Conservation (phyloP, 805 yeast genomes). For the Candida michaelii region DNA sequence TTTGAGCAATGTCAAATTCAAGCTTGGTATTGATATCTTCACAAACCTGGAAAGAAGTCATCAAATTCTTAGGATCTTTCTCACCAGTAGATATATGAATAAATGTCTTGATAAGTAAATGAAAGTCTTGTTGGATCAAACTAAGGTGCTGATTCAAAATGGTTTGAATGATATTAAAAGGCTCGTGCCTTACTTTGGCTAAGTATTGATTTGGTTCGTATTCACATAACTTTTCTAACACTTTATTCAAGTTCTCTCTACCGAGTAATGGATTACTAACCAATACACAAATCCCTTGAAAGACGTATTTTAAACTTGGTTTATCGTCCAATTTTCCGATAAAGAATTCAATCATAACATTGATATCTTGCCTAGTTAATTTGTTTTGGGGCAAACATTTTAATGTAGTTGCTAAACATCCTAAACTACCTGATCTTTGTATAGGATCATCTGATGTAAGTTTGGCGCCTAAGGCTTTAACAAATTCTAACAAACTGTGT, state of each 20-base stretch:
- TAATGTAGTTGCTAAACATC: slow-evolving; percentile 42
- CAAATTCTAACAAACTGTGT: slow-evolving; percentile 49
- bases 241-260: slow-evolving; percentile 28
- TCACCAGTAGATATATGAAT: slow-evolving; percentile 78
- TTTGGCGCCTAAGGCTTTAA: slow-evolving; percentile 58
- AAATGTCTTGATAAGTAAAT: slow-evolving; percentile 53
- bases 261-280: slow-evolving; percentile 25
- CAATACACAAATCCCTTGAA: slow-evolving; percentile 55
- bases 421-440: slow-evolving; percentile 47
- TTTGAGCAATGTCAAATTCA: slow-evolving; percentile 23
- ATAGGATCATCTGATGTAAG: slow-evolving; percentile 59
- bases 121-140: slow-evolving; percentile 9
- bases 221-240: slow-evolving; percentile 37
- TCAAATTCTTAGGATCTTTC: slow-evolving; percentile 88
- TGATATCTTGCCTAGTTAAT: slow-evolving; percentile 46
- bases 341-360: slow-evolving; percentile 57
- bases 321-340: slow-evolving; percentile 68
- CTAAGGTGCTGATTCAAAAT: slow-evolving; percentile 23
- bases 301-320: slow-evolving; percentile 49
- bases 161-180: slow-evolving; percentile 45
- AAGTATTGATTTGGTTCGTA: slow-evolving; percentile 59
- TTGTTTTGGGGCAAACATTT: slow-evolving; percentile 22
- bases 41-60: slow-evolving; percentile 65
- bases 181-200: slow-evolving; percentile 60
- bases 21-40: slow-evolving; percentile 43